phyloP scores from a whole-genome alignment of 2,329 filamentous ascomycete genomes.

The Aspergillus sp. region DNA sequence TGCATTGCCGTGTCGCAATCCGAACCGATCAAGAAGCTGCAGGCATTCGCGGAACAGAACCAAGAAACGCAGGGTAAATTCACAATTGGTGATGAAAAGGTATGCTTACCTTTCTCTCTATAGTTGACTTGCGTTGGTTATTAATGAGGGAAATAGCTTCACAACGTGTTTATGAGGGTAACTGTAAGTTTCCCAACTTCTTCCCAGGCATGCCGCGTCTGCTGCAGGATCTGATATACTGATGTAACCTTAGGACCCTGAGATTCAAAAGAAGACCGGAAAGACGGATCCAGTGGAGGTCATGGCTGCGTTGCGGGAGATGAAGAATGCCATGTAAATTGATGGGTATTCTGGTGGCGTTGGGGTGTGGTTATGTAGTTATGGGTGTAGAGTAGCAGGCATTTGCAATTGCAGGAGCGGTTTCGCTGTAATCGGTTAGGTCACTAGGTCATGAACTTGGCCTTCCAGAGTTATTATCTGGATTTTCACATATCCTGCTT shows the following conservation, averaged over 20 bases:
- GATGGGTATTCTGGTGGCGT: neutral
- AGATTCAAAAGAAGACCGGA: slow-evolving; percentile 79
- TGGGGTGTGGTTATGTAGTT: too few relatives aligned
- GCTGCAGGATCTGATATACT: slow-evolving; percentile 11
- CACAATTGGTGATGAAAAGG: slow-evolving; percentile 97
- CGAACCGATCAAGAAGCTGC: slow-evolving; percentile 72
- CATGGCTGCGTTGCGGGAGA: slow-evolving; percentile 80
- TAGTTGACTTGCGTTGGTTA: neutral
- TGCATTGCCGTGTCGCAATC: slow-evolving; percentile 72
- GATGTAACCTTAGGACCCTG: slow-evolving; percentile 63
- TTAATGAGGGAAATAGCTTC: slow-evolving; percentile 55
- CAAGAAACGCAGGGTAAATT: slow-evolving; percentile 91
- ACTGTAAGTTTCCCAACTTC: slow-evolving; percentile 55
- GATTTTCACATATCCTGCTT: neutral
- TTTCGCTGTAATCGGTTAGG: neutral
- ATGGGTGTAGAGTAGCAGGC: neutral
- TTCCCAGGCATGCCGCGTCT: neutral
- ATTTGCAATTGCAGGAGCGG: neutral
- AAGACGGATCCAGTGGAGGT: slow-evolving; percentile 78
- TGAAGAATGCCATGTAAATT: slow-evolving; percentile 64
- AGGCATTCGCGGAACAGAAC: slow-evolving; percentile 74
- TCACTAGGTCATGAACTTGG: neutral
- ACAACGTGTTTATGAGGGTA: slow-evolving; percentile 96
- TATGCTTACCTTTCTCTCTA: slow-evolving; percentile 35
- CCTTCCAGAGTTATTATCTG: neutral